Evolutionary conservation across 1,139 yeast species (phyloP).

Genomic region (Pneumocystis wakefieldiae): DNA sequence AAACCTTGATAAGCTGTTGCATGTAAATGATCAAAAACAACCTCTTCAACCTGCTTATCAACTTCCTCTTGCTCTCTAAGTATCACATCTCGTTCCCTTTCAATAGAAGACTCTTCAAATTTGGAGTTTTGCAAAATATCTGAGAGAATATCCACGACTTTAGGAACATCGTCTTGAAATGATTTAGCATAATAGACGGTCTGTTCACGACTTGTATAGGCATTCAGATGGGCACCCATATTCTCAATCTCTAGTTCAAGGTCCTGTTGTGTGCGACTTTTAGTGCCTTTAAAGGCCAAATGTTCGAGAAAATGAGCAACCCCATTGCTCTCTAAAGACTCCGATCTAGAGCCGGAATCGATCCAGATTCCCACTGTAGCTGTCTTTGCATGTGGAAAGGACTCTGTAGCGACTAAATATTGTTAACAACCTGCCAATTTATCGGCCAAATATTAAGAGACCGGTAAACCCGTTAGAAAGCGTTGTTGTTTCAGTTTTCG

Average conservation of each 20-base stretch:
- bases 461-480: conserved; percentile 80
- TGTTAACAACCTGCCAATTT: neutral
- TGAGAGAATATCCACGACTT: conserved; percentile 72
- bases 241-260: conserved; percentile 89
- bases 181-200: conserved; percentile 94
- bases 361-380: conserved; percentile 97
- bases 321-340: conserved; percentile 67
- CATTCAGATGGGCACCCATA: conserved; percentile 85
- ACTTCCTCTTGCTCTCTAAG: conserved; percentile 95
- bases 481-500: conserved; percentile 44
- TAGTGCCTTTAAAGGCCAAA: conserved; percentile 87
- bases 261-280: conserved; percentile 61
- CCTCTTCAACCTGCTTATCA: conserved; percentile 95
- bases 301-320: conserved; percentile 97
- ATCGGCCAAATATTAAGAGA: neutral
- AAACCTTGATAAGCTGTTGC: conserved; percentile 63
- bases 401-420: conserved; percentile 52
- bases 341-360: conserved; percentile 97
- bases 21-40: conserved; percentile 90
- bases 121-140: conserved; percentile 80
- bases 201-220: conserved; percentile 47
- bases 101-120: conserved; percentile 70
- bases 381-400: conserved; percentile 73
- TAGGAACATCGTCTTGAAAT: conserved; percentile 61
- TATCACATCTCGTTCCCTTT: conserved; percentile 90